phyloP scores from a whole-genome alignment of 495 filamentous ascomycete genomes.

The Penicillium atrosanguineum region DNA sequence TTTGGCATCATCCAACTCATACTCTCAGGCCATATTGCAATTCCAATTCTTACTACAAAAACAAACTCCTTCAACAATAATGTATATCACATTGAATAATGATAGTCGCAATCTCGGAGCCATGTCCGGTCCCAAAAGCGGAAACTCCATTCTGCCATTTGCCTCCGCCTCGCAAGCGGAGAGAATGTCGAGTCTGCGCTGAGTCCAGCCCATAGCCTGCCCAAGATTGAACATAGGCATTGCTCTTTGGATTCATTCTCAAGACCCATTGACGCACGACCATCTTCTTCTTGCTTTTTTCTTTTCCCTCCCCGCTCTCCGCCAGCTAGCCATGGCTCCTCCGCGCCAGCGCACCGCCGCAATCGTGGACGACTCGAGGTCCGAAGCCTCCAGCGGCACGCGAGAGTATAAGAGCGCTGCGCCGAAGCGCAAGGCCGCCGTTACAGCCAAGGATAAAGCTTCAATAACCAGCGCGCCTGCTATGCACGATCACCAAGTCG shows the following conservation, averaged over 20 bases:
- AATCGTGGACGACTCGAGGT: conserved; percentile 50
- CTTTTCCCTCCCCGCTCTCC: conserved; percentile 6
- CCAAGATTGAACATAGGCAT: conserved; percentile 5
- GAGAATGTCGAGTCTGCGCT: conserved; percentile 16
- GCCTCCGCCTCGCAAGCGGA: conserved; percentile 35
- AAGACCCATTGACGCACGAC: conserved; percentile 13
- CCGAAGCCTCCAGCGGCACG: conserved; percentile 52
- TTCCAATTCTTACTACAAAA: background rate
- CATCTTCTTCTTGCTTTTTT: background rate
- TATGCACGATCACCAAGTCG: conserved; percentile 21
- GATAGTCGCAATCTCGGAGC: conserved; percentile 4
- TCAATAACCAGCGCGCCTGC: conserved; percentile 39
- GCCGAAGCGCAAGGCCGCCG: conserved; percentile 34
- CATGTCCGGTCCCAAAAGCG: conserved; percentile 15
- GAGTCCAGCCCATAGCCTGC: conserved; percentile 1
- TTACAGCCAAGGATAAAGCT: conserved; percentile 27
- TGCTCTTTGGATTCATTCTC: background rate
- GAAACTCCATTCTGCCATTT: conserved; percentile 36
- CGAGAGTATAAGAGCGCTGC: conserved; percentile 41
- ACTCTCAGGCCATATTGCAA: background rate
- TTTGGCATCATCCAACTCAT: background rate
- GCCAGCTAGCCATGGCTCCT: conserved; percentile 38
- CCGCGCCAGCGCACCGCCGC: conserved; percentile 45
- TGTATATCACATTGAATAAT: background rate
- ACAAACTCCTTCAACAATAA: background rate